Conservation (phyloP, 1,284 basidiomycete species). For the Naganishia sp. region DNA sequence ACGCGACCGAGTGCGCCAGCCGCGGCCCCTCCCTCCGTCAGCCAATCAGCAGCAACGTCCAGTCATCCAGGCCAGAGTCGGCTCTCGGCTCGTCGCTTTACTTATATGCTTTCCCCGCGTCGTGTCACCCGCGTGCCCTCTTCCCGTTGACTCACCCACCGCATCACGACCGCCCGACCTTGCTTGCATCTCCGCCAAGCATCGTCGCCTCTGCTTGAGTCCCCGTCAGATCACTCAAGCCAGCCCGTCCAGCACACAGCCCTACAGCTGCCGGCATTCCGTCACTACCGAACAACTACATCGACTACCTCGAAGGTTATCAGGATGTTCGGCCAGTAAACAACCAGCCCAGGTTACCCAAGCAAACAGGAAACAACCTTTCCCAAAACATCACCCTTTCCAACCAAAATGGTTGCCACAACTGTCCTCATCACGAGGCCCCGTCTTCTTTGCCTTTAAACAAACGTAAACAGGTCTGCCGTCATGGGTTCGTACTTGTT, state of each 20-base stretch:
- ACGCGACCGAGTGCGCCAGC: neutral
- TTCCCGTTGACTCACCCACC: too few species aligned
- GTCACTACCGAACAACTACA: neutral
- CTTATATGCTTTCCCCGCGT: slow-evolving; percentile 7
- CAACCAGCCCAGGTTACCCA: neutral
- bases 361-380: slow-evolving; percentile 1
- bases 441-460: slow-evolving; percentile 5
- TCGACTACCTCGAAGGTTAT: neutral
- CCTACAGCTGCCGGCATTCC: slow-evolving; percentile 3
- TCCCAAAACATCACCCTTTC: neutral
- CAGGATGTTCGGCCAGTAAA: slow-evolving; percentile 23
- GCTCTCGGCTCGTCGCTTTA: neutral
- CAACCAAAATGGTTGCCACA: slow-evolving; percentile 21
- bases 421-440: slow-evolving; percentile 1
- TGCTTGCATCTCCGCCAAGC: neutral
- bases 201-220: slow-evolving; percentile 16
- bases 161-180: too few species aligned
- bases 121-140: too few species aligned
- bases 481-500: slow-evolving; percentile 16
- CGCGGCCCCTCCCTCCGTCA: neutral
- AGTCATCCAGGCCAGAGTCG: neutral
- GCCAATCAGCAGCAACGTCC: neutral
- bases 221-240: slow-evolving; percentile 23
- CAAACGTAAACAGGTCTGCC: slow-evolving; percentile 21
- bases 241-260: neutral